Evolutionary conservation across 2,329 filamentous ascomycete genomes (phyloP), one percentile per base, ranked within the genome.

Genomic region (Fusarium sp.): DNA sequence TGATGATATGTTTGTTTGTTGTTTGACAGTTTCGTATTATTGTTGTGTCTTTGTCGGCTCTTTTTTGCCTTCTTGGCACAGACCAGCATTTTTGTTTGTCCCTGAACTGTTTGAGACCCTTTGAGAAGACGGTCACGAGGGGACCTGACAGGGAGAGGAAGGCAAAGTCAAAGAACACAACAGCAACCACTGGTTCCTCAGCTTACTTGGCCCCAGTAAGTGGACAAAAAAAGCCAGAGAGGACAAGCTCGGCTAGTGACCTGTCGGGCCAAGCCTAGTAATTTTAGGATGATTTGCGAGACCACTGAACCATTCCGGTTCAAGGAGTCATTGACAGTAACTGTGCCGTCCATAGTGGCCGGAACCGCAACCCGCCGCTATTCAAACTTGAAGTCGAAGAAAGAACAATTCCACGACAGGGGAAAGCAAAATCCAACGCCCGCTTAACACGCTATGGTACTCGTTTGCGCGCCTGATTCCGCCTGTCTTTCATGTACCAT

Each of bases 341-440:
- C 60, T 52, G 54, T 48, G 24, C 40, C 45, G 61, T 52, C 32
- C 11, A 53, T 53, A 42, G 49, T 53, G 34, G 51, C 61, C 57
- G 53, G 57, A 57, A 42, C 55, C 53, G 54, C 46, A 56, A 60
- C 47, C 65, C 62, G 65, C 68, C 48, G 54, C 52, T 64, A 58
- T 44, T 32, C 47, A 62, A 47, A 58, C 59, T 62, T 52, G 54
- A 60, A 66, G 70, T 65, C 34, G 55, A 49, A 65, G n/a, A 74
- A 76, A 75, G 67, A 76, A 76, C 74, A 76, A 76, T 76, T 76
- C 74, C 52, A 76, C 52, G 69, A 66, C 74, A 66, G 59, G 71
- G 72, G 71, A 54, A 53, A n/a, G 37, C 42, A 63, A 24, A 14
- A 37, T 45, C 45, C 45, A 69, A 61, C 64, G 49, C 52, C 64